Percentiles rank a stretch among this genome's conserved stretches.
Conservation (phyloP, 306 rosid species). For the Cucumis hystrix region DNA sequence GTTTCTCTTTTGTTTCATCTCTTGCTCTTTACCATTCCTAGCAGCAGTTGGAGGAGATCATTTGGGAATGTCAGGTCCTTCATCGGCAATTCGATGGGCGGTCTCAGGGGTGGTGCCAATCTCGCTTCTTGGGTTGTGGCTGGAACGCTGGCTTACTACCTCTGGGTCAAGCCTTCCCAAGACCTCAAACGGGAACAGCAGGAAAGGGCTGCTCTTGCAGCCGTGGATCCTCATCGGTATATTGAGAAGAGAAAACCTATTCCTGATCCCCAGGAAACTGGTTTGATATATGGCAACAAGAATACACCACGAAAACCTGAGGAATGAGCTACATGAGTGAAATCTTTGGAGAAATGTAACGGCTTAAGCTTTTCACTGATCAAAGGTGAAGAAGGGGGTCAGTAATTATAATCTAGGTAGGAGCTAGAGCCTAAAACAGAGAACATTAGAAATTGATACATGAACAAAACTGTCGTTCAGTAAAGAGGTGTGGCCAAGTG, state of each 20-base stretch:
- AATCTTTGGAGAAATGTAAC: background rate
- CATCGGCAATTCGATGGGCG: constrained; percentile 65
- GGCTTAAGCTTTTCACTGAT: background rate
- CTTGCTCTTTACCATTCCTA: constrained; percentile 18
- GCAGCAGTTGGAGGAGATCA: constrained; percentile 57
- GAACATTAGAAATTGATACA: background rate
- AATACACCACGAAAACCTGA: constrained; percentile 23
- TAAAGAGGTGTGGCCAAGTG: background rate
- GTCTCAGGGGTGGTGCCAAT: constrained; percentile 67
- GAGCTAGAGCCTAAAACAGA: background rate
- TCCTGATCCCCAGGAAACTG: constrained; percentile 85
- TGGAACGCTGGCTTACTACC: constrained; percentile 86
- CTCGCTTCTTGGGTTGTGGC: constrained; percentile 89
- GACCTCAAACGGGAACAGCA: constrained; percentile 72
- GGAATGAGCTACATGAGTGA: constrained; percentile 7
- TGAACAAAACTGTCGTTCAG: background rate
- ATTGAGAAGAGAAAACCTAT: constrained; percentile 72
- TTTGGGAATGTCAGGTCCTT: constrained; percentile 66
- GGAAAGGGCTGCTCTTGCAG: constrained; percentile 63
- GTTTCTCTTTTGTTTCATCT: background rate
- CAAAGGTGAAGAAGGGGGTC: background rate
- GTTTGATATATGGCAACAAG: constrained; percentile 70
- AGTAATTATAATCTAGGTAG: background rate
- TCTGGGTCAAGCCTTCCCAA: constrained; percentile 87
- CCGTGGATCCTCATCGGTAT: constrained; percentile 51